Evolutionary conservation across 768 basidiomycete genomes (phyloP).

Genomic region (Suillus ampliporus): DNA sequence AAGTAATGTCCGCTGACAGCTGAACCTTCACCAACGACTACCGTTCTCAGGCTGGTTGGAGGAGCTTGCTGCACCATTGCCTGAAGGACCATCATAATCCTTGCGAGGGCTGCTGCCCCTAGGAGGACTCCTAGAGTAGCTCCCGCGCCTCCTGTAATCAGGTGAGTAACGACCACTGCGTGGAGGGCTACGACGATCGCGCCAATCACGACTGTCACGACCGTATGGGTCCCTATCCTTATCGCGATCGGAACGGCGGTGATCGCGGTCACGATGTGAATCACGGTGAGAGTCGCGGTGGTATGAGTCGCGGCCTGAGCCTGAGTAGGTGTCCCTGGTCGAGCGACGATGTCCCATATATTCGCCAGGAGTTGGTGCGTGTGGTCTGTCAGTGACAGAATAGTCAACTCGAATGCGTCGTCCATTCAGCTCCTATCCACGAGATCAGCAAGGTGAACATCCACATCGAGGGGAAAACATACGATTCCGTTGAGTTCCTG

Average conservation of each 20-base stretch:
- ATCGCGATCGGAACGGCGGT: slow-evolving; percentile 47
- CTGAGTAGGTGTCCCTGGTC: slow-evolving; percentile 50
- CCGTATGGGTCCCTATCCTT: slow-evolving; percentile 68
- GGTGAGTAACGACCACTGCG: slow-evolving; percentile 75
- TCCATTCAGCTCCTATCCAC: slow-evolving; percentile 84
- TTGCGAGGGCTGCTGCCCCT: slow-evolving; percentile 66
- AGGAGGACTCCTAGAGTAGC: slow-evolving; percentile 82
- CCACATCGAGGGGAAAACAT: slow-evolving; percentile 37
- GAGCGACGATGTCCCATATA: slow-evolving; percentile 92
- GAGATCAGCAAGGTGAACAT: slow-evolving; percentile 14
- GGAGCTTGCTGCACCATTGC: slow-evolving; percentile 40
- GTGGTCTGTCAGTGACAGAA: slow-evolving; percentile 91
- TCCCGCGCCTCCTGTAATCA: slow-evolving; percentile 75
- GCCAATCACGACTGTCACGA: slow-evolving; percentile 76
- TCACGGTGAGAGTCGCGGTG: slow-evolving; percentile 51
- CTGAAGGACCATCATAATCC: slow-evolving; percentile 52
- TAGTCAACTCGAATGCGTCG: slow-evolving; percentile 97
- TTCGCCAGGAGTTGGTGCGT: slow-evolving; percentile 96
- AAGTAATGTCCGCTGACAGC: slow-evolving; percentile 15
- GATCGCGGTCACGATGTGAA: slow-evolving; percentile 50
- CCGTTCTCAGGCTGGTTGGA: slow-evolving; percentile 47
- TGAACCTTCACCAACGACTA: slow-evolving; percentile 65
- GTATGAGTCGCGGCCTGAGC: slow-evolving; percentile 52
- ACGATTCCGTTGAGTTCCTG: slow-evolving; percentile 92
- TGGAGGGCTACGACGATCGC: slow-evolving; percentile 78